These are phyloP conservation scores for Lophium mytilinum DNA, from an alignment of 495 filamentous ascomycete species.

Conservation along the genomic window DNA sequence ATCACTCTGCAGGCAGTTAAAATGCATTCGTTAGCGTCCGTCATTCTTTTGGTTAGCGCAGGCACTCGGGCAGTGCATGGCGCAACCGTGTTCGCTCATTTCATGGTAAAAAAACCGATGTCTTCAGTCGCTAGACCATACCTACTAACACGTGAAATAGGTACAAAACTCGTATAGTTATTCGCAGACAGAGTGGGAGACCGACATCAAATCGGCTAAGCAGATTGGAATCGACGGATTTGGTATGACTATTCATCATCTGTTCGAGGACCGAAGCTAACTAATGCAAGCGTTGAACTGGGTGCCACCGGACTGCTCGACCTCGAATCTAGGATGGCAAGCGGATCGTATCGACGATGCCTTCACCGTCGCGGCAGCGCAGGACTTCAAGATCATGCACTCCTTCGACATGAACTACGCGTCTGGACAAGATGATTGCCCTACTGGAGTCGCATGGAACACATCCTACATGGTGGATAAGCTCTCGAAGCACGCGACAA, in stretches of 20 bases:
- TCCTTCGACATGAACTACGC: conserved; percentile 5
- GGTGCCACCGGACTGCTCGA: not conserved
- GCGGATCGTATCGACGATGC: conserved; percentile 3
- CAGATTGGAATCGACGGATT: not conserved
- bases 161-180: not conserved
- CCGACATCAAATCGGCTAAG: not conserved
- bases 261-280: too few species aligned
- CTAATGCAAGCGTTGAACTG: not conserved
- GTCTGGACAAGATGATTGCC: not conserved
- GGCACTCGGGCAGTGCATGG: not conserved
- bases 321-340: not conserved
- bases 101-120: not conserved
- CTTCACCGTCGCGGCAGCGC: conserved; percentile 3
- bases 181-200: not conserved
- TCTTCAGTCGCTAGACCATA: not conserved
- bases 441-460: conserved; percentile 16
- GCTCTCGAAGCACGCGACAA: conserved; percentile 15
- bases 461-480: conserved; percentile 18
- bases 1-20: not conserved
- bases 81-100: not conserved
- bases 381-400: conserved; percentile 8
- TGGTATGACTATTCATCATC: not conserved
- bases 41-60: not conserved
- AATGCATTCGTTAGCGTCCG: not conserved
- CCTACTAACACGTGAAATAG: not conserved